Evolutionary conservation across 2,329 filamentous ascomycete species (phyloP), one percentile per base, ranked within the genome.

Genomic region (Piedraia hortae): DNA sequence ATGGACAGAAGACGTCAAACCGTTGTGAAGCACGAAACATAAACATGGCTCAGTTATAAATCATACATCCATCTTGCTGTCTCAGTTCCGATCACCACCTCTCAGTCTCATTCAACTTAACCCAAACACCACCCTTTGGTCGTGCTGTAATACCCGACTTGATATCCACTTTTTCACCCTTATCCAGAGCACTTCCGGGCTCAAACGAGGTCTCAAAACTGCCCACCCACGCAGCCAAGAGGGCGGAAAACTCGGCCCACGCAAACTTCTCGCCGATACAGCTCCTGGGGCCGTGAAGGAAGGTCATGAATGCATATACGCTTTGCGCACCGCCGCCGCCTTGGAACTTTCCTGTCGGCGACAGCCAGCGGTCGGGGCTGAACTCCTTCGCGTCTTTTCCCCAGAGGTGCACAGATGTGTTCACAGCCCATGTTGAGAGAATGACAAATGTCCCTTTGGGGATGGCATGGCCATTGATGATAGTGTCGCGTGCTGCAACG

Each of bases 251-350:
- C 51, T 91, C 82, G 1, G 69, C 63, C 39, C 64, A 69, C 0
- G 80, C 72, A 46, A 90, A 90, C 2, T 54, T 54, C 43, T 67
- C 59, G 0, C 78, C 80, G 33, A 90, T 90, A 39, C 80, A 90
- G 37, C 68, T 72, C 23, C 78, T 53, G 2, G 78, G 77, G 0
- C 80, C 80, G 40, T 89, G 75, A 26, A 90, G 43, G 46, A 90
- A 90, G 0, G 74, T 82, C 45, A 82, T 41, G 35, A 71, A 67
- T 1, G 67, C 60, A 40, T 70, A 89, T 43, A 82, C 85, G 32
- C 58, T 74, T 9, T 55, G 51, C 1, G 74, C 69, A 5, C 72
- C 72, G 4, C 75, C 75, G 18, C 59, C 62, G 22, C 63, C 62
- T 24, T 65, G 65, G 4, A 49, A 46, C 16, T 45, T 43, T 4